phyloP scores from a whole-genome alignment of 345 rosid genomes.

The Salix brachista region DNA sequence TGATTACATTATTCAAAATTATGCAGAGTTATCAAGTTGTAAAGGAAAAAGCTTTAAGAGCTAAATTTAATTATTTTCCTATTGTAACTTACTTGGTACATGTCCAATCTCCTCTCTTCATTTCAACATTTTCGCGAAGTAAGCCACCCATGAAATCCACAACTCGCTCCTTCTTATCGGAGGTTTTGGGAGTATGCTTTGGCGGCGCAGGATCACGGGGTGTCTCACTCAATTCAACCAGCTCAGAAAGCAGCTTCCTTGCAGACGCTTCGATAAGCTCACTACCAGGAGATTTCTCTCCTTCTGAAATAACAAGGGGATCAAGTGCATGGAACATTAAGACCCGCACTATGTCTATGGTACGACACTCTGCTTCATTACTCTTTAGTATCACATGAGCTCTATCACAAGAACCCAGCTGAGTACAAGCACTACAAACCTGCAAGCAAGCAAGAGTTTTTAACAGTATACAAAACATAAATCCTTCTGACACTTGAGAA shows the following conservation, averaged over 20 bases:
- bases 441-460: constrained; percentile 22
- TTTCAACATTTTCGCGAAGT: constrained; percentile 40
- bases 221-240: constrained; percentile 66
- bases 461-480: constrained; percentile 1
- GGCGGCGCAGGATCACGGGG: constrained; percentile 48
- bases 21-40: not conserved
- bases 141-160: constrained; percentile 11
- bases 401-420: constrained; percentile 82
- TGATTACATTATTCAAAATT: not conserved
- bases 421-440: constrained; percentile 82
- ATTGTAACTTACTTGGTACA: constrained; percentile 67
- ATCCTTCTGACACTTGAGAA: not conserved
- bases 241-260: constrained; percentile 66
- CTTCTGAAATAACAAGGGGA: constrained; percentile 54
- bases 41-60: not conserved
- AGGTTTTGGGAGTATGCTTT: constrained; percentile 38
- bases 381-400: constrained; percentile 73
- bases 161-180: constrained; percentile 22
- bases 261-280: constrained; percentile 50
- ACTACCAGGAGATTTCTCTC: constrained; percentile 46
- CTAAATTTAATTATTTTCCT: not conserved
- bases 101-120: constrained; percentile 73
- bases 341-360: constrained; percentile 77
- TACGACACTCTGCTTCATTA: constrained; percentile 66
- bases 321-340: constrained; percentile 67